Percentiles rank a stretch among this genome's conserved stretches.
Conservation (phyloP, 2,329 filamentous ascomycete species). For the Mycosphaerella arachidis region DNA sequence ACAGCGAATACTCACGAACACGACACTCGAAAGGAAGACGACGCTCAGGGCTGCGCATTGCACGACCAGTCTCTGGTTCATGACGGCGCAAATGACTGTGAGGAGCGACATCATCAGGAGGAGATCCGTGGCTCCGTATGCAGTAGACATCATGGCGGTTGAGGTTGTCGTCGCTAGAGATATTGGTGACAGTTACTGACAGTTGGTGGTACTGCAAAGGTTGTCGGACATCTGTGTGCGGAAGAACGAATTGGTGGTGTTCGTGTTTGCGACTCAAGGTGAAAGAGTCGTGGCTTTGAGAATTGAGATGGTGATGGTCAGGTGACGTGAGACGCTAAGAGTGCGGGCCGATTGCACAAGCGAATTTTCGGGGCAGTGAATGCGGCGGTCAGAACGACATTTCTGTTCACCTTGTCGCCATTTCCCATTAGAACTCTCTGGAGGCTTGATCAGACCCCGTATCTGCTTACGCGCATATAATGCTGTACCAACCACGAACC, state of each 20-base stretch:
- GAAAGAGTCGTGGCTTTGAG: neutral
- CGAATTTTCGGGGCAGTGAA: neutral
- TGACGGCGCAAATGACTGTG: neutral
- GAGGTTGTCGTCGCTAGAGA: neutral
- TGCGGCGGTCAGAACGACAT: neutral
- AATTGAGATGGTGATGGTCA: neutral
- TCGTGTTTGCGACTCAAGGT: neutral
- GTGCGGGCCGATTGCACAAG: neutral
- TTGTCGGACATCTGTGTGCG: neutral
- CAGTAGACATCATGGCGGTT: neutral
- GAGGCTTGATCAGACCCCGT: too few species aligned
- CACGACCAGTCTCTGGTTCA: neutral
- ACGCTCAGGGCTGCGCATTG: neutral
- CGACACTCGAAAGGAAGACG: neutral
- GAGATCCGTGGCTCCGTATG: neutral
- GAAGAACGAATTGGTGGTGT: neutral
- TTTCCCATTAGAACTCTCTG: neutral
- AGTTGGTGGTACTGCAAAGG: neutral
- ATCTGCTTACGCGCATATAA: too few species aligned
- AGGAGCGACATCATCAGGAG: neutral
- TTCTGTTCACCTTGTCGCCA: neutral
- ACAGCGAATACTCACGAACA: neutral
- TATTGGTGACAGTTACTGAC: neutral
- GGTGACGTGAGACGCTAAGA: neutral
- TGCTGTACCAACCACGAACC: too few species aligned